Percentiles rank a stretch among this genome's conserved stretches.
phyloP scores from a whole-genome alignment of 2,329 filamentous ascomycete species.

The Aspergillus sp. region DNA sequence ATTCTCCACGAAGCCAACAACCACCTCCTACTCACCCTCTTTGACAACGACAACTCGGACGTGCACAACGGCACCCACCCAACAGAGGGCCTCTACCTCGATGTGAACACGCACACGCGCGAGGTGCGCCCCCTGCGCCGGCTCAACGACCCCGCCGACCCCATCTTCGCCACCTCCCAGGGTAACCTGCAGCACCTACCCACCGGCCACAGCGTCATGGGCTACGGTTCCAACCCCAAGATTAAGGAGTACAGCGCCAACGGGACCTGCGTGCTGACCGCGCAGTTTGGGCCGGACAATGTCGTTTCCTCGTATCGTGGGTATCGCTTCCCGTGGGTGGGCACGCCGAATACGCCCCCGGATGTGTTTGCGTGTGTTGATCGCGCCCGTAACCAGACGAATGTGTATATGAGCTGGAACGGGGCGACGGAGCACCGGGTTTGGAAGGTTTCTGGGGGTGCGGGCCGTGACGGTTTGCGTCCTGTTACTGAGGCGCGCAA shows the following conservation, averaged over 20 bases:
- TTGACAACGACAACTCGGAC: conserved; percentile 27
- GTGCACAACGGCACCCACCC: conserved; percentile 8
- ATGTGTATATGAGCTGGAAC: conserved; percentile 40
- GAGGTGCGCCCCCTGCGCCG: conserved; percentile 3
- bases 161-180: conserved; percentile 20
- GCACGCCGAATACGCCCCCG: conserved; percentile 19
- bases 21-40: conserved; percentile 27
- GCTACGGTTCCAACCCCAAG: conserved; percentile 30
- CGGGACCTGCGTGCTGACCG: conserved; percentile 28
- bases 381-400: conserved; percentile 2
- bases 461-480: not conserved
- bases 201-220: conserved; percentile 25
- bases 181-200: conserved; percentile 23
- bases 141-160: conserved; percentile 18
- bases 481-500: not conserved
- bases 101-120: conserved; percentile 12
- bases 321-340: conserved; percentile 20
- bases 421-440: conserved; percentile 32
- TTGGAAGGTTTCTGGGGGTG: not conserved
- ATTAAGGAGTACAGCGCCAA: conserved; percentile 31
- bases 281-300: conserved; percentile 27
- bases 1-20: conserved; percentile 30
- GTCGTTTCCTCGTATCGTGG: conserved; percentile 31
- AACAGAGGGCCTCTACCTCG: conserved; percentile 23
- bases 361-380: conserved; percentile 9